Evolutionary conservation across 2,329 filamentous ascomycete species (phyloP), one percentile per base, ranked within the genome.

Genomic region (Mycosphaerella arachidis): DNA sequence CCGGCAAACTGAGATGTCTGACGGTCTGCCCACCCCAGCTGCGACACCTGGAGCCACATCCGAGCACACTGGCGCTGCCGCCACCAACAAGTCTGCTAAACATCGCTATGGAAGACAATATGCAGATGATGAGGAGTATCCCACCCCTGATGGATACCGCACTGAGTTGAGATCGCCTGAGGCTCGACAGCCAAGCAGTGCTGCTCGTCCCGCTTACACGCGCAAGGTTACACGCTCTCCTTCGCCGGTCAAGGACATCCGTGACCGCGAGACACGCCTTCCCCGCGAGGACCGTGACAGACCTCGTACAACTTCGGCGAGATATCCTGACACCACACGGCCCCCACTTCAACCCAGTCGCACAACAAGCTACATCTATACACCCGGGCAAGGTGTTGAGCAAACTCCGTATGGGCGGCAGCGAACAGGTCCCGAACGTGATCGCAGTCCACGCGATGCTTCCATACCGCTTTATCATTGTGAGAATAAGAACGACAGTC

Each of bases 41-140:
- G 48, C 67, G 5, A 70, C 70, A 5, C 70, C 71, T 4, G 70
- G 70, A 13, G 59, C 64, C 27, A 69, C 69, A 4, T 69, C 71
- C 2, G 70, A 71, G 9, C 59, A 65, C 31, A 56, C 51, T 33
- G 55, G 46, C n/a, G 57, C 60, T 31, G 56, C 61, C 7, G 55
- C 66, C 3, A 48, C 56, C 29, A 53, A 54, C 20, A 61, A 62
- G n/a, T 55, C 48, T 7, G 54, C 52, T 7, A 67, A 66, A 50
- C 69, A 67, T 52, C 61, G 58, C 18, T 73, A 72, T 55, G 61
- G 62, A 37, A 61, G 57, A 30, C 64, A 65, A 35, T 71, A 72
- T 24, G 68, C 68, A 1, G 71, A 73, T 37, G 70, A 73, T 48
- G 46, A 57, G 10, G 71, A 73, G n/a, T 68, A 69, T 53, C 51